Base-by-base conservation (phyloP, 257 asterid species). In the Solanum infundibuliforme region DNA sequence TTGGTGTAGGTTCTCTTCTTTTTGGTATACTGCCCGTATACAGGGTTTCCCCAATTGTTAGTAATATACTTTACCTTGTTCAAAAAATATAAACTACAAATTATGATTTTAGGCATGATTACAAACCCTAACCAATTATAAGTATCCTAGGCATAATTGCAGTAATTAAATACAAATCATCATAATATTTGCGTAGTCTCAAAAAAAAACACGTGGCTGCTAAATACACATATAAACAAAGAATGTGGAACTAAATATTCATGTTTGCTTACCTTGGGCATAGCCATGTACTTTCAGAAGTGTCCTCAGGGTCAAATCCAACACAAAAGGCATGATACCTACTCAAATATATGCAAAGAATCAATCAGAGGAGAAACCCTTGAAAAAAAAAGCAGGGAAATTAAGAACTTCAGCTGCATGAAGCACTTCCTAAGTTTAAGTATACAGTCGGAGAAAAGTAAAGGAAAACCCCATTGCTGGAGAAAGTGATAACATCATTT, bases 311-410 rank as follows among this genome's bases (percentile, higher is more conserved):
- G 90, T 97, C 99, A 91, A 96, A 97, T 89, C 98, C 99, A 91
- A 96, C 99, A 91, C 99, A 97, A 90, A 92, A 92, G 32, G 99
- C 99, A 88, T 97, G 99, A 89, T 95, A 97, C 99, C 99, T 97
- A 87, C 90, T 89, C 68, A 87, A 87, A 88, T 65, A 84, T 55
- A 90, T 85, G 87, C 83, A 41, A 89, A 58, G 85, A 76, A 81
- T 58, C 72, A 72, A 90, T 91, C 66, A 90, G 90, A 85, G 86
- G 25, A 76, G 84, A 41, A 52, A 87, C 48, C 71, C 9, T 81
- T 21, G 14, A 38, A 55, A 27, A 86, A 29, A 38, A 74, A 34
- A 23, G 31, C 29, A 73, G 48, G 58, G 31, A 66, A 66, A 39
- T 27, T 43, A 72, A 73, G 73, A 73, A 82, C 43, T 48, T 48